A percentile compares a stretch with the other conserved stretches of the same genome.
These are phyloP conservation scores for Rhodotorula sp. DNA, from an alignment of 1,284 basidiomycete species.

Conservation along the genomic window DNA sequence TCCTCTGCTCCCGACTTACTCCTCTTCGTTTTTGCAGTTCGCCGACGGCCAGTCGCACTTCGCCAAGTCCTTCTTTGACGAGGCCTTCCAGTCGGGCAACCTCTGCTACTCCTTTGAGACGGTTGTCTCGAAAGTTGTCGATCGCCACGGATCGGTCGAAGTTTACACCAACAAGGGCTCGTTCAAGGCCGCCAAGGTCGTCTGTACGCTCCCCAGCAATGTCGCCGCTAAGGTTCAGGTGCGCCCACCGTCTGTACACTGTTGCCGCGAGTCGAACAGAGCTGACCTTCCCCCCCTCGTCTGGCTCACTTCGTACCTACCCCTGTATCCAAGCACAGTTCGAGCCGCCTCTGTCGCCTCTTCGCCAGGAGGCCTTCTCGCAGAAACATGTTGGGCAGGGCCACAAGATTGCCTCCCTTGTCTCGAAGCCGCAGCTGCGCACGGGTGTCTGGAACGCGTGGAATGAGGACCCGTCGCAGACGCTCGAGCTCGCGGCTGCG, in stretches of 20 bases:
- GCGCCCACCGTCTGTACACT: not conserved
- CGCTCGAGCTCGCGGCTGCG: conserved; percentile 12
- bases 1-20: not conserved
- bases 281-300: too few relatives aligned
- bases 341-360: conserved; percentile 1
- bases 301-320: too few relatives aligned
- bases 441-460: conserved; percentile 6
- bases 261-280: not conserved
- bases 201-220: conserved; percentile 11
- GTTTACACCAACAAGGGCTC: conserved; percentile 12
- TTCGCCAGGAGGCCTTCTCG: conserved; percentile 14
- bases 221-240: conserved; percentile 5
- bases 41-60: conserved; percentile 18
- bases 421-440: conserved; percentile 11
- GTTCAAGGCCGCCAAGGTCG: conserved; percentile 15
- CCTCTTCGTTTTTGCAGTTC: not conserved
- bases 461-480: not conserved
- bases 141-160: conserved; percentile 15
- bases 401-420: conserved; percentile 1
- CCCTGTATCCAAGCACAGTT: not conserved
- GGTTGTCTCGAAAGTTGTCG: not conserved
- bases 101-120: conserved; percentile 11
- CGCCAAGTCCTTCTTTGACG: conserved; percentile 13
- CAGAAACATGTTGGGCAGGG: conserved; percentile 4
- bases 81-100: conserved; percentile 1